Conservation (phyloP, 1,139 yeast species). For the Diutina sp. region DNA sequence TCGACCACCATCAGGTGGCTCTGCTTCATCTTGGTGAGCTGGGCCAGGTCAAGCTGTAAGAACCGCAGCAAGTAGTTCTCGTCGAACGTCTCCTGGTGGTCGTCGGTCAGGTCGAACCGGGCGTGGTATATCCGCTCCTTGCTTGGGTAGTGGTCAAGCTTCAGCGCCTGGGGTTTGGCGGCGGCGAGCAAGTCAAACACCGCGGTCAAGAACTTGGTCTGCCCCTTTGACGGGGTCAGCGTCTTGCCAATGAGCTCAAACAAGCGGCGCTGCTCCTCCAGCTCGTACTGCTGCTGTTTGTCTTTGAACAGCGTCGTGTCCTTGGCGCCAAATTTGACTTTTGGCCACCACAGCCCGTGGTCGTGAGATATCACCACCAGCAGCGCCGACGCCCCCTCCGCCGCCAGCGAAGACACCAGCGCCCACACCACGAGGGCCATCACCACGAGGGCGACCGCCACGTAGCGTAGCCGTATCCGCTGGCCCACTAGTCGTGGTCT, state of each 20-base stretch:
- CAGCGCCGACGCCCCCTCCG: not conserved
- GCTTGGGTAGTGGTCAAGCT: slow-evolving; percentile 22
- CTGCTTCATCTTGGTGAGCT: slow-evolving; percentile 30
- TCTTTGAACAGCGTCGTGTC: not conserved
- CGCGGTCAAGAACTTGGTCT: slow-evolving; percentile 14
- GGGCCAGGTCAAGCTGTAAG: slow-evolving; percentile 36
- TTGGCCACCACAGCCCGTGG: not conserved
- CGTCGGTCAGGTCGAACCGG: not conserved
- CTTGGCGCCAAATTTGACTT: not conserved
- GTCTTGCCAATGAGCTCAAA: not conserved
- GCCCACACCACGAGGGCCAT: not conserved
- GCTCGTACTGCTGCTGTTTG: not conserved
- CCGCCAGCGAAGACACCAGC: not conserved
- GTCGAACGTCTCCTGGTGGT: slow-evolving; percentile 13
- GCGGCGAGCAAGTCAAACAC: slow-evolving; percentile 24
- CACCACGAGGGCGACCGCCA: not conserved
- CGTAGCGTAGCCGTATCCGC: not conserved
- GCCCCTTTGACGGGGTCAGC: not conserved
- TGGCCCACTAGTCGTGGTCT: not conserved
- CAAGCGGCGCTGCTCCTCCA: not conserved
- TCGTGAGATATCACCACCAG: not conserved
- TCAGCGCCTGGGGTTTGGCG: slow-evolving; percentile 23
- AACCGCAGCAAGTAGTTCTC: slow-evolving; percentile 41
- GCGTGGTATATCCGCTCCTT: slow-evolving; percentile 24
- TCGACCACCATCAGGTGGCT: slow-evolving; percentile 44